These are phyloP conservation scores for Podaxis sp. DNA, from an alignment of 768 basidiomycete species.

Conservation along the genomic window DNA sequence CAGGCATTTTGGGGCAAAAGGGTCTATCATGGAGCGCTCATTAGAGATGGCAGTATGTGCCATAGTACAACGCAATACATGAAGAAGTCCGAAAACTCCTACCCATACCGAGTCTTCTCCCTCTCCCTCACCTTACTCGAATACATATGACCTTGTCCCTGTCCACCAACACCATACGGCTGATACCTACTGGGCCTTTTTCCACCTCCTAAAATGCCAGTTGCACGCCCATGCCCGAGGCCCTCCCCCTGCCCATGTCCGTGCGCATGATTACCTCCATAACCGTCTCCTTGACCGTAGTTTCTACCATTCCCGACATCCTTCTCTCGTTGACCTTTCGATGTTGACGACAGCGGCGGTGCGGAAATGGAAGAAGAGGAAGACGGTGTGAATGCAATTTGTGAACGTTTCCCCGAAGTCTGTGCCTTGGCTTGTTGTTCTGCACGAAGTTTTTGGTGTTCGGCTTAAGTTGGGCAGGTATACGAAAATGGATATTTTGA, in stretches of 20 bases:
- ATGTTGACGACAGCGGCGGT: background rate
- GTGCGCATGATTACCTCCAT: background rate
- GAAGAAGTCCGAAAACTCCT: background rate
- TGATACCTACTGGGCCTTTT: constrained; percentile 13
- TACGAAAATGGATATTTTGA: constrained; percentile 14
- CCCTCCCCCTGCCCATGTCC: background rate
- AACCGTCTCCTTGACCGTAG: background rate
- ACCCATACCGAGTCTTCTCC: constrained; percentile 10
- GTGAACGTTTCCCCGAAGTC: constrained; percentile 52
- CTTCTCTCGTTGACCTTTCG: background rate
- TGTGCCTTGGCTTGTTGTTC: constrained; percentile 58
- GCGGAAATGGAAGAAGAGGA: constrained; percentile 1
- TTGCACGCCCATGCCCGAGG: background rate
- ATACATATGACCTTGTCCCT: background rate
- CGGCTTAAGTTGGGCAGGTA: constrained; percentile 40
- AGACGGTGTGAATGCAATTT: constrained; percentile 58
- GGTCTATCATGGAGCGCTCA: background rate
- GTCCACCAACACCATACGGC: constrained; percentile 7
- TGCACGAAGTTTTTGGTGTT: constrained; percentile 59
- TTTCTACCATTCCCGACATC: background rate
- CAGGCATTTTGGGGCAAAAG: too few relatives aligned
- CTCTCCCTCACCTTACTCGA: background rate
- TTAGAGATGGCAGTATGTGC: background rate
- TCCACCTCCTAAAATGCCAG: constrained; percentile 10
- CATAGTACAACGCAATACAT: background rate